Evolutionary conservation across 1,284 basidiomycete genomes (phyloP).

Genomic region (Rhodofomes roseus): DNA sequence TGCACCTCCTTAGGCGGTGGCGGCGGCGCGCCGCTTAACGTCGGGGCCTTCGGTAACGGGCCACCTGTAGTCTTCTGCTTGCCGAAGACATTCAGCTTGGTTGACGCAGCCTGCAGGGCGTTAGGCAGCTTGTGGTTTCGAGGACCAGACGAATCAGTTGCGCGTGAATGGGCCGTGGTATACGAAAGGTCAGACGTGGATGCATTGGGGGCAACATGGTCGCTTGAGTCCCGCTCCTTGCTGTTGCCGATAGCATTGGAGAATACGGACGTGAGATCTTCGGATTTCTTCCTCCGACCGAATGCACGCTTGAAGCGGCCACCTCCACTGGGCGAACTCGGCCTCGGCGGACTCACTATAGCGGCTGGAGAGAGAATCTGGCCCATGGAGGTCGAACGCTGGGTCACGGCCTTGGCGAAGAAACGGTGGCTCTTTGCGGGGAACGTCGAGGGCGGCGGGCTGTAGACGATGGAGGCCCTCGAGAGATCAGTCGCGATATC

Average conservation of each 20-base stretch:
- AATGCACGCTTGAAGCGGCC: constrained; percentile 59
- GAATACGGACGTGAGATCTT: constrained; percentile 34
- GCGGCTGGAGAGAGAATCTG: constrained; percentile 21
- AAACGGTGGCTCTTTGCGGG: constrained; percentile 27
- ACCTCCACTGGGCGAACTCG: constrained; percentile 38
- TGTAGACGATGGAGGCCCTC: constrained; percentile 27
- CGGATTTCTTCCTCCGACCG: constrained; percentile 60
- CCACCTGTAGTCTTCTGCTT: constrained; percentile 15
- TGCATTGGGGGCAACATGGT: constrained; percentile 10
- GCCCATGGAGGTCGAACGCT: constrained; percentile 23
- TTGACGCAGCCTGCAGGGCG: constrained; percentile 33
- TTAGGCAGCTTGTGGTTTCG: constrained; percentile 14
- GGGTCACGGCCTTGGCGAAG: constrained; percentile 23
- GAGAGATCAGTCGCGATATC: constrained; percentile 42
- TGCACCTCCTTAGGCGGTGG: constrained; percentile 34
- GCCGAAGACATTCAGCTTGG: constrained; percentile 35
- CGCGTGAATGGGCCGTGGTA: background rate
- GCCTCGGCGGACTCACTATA: constrained; percentile 15
- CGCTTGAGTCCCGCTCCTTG: constrained; percentile 28
- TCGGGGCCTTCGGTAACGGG: constrained; percentile 16
- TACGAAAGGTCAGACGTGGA: constrained; percentile 18
- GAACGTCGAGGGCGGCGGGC: constrained; percentile 16
- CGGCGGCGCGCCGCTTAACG: constrained; percentile 16
- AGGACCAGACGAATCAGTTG: constrained; percentile 8
- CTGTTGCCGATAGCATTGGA: constrained; percentile 21